Evolutionary conservation across 1,284 basidiomycete species (phyloP).

Genomic region (Wolfiporia cocos): DNA sequence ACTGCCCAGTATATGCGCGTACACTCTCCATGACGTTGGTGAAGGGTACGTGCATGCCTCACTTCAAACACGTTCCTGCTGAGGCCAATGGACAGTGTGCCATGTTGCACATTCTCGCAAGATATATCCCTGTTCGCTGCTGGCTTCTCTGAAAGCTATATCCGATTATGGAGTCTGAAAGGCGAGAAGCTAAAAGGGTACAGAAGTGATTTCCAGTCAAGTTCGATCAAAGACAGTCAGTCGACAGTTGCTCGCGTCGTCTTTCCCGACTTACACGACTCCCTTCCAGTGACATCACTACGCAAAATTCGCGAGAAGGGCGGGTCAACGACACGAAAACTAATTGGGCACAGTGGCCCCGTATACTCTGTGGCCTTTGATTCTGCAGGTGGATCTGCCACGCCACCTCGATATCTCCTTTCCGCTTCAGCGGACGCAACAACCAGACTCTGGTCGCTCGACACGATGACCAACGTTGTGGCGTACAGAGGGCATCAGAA

Average conservation of each 20-base stretch:
- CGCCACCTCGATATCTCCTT: constrained; percentile 82
- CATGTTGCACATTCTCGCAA: constrained; percentile 85
- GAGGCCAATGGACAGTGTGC: no score
- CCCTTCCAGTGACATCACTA: constrained; percentile 46
- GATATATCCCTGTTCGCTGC: constrained; percentile 95
- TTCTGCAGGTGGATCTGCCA: constrained; percentile 81
- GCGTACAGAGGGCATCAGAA: constrained; percentile 96
- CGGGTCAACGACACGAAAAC: constrained; percentile 80
- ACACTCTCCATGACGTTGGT: constrained; percentile 86
- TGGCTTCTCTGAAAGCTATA: constrained; percentile 94
- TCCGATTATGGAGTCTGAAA: constrained; percentile 93
- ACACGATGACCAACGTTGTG: constrained; percentile 91
- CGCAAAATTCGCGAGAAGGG: constrained; percentile 73
- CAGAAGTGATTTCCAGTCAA: constrained; percentile 69
- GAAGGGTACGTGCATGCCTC: constrained; percentile 84
- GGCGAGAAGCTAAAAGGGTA: constrained; percentile 83
- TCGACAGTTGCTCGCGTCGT: constrained; percentile 7
- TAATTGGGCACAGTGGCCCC: constrained; percentile 95
- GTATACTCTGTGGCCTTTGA: constrained; percentile 96
- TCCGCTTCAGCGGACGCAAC: constrained; percentile 95
- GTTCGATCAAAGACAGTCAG: constrained; percentile 66
- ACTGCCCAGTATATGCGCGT: constrained; percentile 87
- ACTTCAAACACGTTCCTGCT: no score
- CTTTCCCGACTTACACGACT: constrained; percentile 6
- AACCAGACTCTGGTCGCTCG: constrained; percentile 90